Evolutionary conservation across 1,139 yeast species (phyloP), one percentile per base, ranked within the genome.

Genomic region (Scheffersomyces titani): DNA sequence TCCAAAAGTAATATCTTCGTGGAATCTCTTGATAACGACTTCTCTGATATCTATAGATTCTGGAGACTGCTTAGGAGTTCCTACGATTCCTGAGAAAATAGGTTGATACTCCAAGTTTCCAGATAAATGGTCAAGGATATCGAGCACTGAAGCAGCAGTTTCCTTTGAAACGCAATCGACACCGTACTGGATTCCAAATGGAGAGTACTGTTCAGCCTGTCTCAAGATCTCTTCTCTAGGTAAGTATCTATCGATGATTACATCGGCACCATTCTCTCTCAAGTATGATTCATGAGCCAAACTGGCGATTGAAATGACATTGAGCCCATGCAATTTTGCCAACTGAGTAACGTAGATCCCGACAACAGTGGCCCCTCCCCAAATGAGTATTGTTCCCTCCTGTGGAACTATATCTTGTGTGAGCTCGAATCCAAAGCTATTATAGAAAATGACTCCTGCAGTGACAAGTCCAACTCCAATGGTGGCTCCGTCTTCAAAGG

Each of bases 381-480:
- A 22, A 65, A 55, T 18, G 65, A 46, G 22, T 62, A 19, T 63
- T 55, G 2, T 62, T 55, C n/a, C 51, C 36, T 16, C 24, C 46
- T 11, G 44, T 19, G 49, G 49, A 46, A 19, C 49, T 6, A 46
- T 19, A 50, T 40, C 3, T 54, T 45, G 11, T n/a, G 49, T 46
- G 19, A 65, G 56, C n/a, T 61, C 63, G 47, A 70, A 59, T 3
- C 55, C 61, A 53, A 77, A 67, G 51, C 77, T 74, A 30, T 77
- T 72, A 54, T 76, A 61, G 3, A 78, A 73, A 48, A 76, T 67
- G 2, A 68, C 60, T 3, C 80, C 80, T 2, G 83, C 81, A 5
- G 84, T 80, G 2, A 80, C 82, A 36, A 80, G 62, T 0, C 83
- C 83, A 22, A 80, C 84, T 11, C 84, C 84, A 54, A 80, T 65